These are phyloP conservation scores for Phytopythium boreale DNA, from an alignment of 352 stramenopile genomes.

Conservation along the genomic window DNA sequence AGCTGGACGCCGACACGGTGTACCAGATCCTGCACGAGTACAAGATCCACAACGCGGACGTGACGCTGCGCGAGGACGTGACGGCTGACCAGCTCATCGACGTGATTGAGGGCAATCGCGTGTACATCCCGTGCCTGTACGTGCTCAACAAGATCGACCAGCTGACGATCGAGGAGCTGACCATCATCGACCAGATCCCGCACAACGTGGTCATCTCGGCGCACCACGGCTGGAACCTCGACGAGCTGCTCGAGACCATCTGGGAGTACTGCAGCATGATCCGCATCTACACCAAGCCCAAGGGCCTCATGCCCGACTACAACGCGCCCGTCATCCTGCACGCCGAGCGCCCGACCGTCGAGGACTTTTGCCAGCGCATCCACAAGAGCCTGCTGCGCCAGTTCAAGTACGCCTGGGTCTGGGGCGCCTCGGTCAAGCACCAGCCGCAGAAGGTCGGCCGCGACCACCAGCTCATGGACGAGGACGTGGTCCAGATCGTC, in stretches of 20 bases:
- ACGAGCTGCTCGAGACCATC: slow-evolving; percentile 95
- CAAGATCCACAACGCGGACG: slow-evolving; percentile 97
- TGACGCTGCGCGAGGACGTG: slow-evolving; percentile 94
- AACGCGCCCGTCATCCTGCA: slow-evolving; percentile 97
- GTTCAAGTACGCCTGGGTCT: slow-evolving; percentile 97
- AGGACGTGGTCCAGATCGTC: slow-evolving; percentile 99
- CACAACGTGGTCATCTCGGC: slow-evolving; percentile 98
- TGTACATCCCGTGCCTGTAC: slow-evolving; percentile 98
- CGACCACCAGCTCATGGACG: slow-evolving; percentile 96
- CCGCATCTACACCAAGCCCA: slow-evolving; percentile 98
- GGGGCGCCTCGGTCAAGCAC: slow-evolving; percentile 97
- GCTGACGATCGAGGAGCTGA: slow-evolving; percentile 98
- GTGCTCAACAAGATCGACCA: slow-evolving; percentile 99
- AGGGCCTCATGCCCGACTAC: slow-evolving; percentile 95
- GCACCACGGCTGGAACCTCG: slow-evolving; percentile 98
- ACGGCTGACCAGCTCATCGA: slow-evolving; percentile 99
- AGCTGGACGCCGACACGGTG: slow-evolving; percentile 94
- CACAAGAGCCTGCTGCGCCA: slow-evolving; percentile 88
- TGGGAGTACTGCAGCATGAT: slow-evolving; percentile 99
- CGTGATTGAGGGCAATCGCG: slow-evolving; percentile 97
- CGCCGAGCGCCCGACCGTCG: slow-evolving; percentile 93
- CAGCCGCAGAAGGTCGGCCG: slow-evolving; percentile 98
- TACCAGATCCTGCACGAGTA: slow-evolving; percentile 97
- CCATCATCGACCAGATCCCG: slow-evolving; percentile 97
- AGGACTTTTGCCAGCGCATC: slow-evolving; percentile 95